phyloP scores from a whole-genome alignment of 768 basidiomycete genomes.

The Mycena leptocephala region DNA sequence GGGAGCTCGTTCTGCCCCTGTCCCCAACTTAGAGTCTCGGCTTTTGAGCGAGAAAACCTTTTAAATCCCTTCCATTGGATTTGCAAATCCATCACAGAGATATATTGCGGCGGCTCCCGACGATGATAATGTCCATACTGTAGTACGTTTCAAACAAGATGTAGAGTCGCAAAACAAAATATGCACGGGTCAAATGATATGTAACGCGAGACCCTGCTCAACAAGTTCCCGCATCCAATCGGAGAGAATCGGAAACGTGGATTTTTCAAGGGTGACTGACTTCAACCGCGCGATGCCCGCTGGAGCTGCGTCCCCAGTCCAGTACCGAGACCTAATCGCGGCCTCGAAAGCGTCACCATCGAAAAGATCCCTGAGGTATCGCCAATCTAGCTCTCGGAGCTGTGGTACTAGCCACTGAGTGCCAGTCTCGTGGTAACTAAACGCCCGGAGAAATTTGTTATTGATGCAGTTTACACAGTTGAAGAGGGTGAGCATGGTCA shows the following conservation, averaged over 20 bases:
- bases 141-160: too few relatives aligned
- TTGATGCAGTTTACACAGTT: not conserved
- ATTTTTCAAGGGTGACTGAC: not conserved
- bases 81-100: too few relatives aligned
- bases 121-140: too few relatives aligned
- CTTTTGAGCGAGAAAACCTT: too few relatives aligned
- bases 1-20: too few relatives aligned
- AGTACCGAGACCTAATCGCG: constrained; percentile 6
- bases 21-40: too few relatives aligned
- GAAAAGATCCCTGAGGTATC: not conserved
- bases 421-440: not conserved
- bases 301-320: not conserved
- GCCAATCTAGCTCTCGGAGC: not conserved
- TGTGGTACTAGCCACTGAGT: not conserved
- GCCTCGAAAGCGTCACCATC: not conserved
- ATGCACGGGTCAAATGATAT: not conserved
- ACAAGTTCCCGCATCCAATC: not conserved
- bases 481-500: not conserved
- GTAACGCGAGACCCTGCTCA: not conserved
- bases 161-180: too few relatives aligned
- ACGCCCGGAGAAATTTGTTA: not conserved
- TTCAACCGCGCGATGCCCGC: not conserved
- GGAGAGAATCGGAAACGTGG: not conserved
- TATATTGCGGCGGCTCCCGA: too few relatives aligned
- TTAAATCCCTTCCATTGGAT: too few relatives aligned